Base-by-base conservation (phyloP, 1,284 basidiomycete species). In the Cutaneotrichosporon sp. region DNA sequence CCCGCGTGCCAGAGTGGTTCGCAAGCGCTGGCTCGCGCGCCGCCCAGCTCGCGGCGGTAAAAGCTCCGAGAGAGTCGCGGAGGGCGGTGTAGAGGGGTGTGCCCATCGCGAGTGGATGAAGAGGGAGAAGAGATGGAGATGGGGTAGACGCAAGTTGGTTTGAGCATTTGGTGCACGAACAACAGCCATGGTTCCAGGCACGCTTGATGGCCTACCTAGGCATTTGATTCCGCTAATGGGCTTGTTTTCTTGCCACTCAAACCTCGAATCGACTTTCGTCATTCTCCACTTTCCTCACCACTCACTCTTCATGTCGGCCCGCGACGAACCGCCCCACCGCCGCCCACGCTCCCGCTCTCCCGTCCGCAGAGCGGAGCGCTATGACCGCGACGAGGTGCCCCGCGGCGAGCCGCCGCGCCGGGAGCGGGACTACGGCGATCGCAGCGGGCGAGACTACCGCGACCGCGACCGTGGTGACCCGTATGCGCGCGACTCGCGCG, bases 381-480 rank as follows among this genome's bases (percentile, higher is more conserved):
- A 25, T 31, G 55, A 34, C 43, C 55, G 46, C 8, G 55, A 50
- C 6, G 22, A 42, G 18, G 38, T 42, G 16, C 38, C 38, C 16
- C 38, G 38, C 6, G 38, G 24, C 29, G 46, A 38, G 10, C 50
- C 50, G 18, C 33, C 24, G 7, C 34, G 27, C 13, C n/a, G 57
- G n/a, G 46, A 31, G 36, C 13, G 29, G 31, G 45, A 29, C 29
- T 45, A 54, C 53, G 25, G 54, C 50, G 63, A 59, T n/a, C 58
- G 60, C 16, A 45, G 59, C 20, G 34, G 49, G 56, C 36, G 59
- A 60, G 33, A 51, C 34, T 55, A 63, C 16, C 70, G 76, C 62
- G 78, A 82, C 42, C 67, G 79, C 71, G 79, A 82, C 73, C 70
- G 81, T 71, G 68, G 81, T 73, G 58, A 57, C 16, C 70, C 67